Conservation (phyloP, 495 filamentous ascomycete genomes). For the Cercophora samala region DNA sequence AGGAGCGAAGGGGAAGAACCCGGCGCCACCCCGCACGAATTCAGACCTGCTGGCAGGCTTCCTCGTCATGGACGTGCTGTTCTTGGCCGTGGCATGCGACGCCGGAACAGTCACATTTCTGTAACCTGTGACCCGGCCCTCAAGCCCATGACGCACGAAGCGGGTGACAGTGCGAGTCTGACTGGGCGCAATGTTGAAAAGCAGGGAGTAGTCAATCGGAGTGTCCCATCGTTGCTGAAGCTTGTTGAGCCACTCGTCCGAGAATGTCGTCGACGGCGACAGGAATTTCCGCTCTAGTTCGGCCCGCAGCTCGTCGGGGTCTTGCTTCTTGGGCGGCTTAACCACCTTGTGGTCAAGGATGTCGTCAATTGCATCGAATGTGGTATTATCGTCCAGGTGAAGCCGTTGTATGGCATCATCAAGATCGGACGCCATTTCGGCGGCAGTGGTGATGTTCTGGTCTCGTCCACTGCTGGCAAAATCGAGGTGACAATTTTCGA, state of each 20-base stretch:
- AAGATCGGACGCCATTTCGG: conserved; percentile 41
- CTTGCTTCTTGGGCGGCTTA: conserved; percentile 55
- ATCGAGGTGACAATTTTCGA: neutral
- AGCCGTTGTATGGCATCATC: conserved; percentile 41
- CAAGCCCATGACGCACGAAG: conserved; percentile 86
- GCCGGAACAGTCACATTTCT: conserved; percentile 92
- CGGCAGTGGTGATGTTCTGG: neutral
- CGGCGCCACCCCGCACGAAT: conserved; percentile 91
- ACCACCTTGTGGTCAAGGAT: conserved; percentile 53
- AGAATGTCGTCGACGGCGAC: conserved; percentile 72
- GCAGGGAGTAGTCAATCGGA: conserved; percentile 66
- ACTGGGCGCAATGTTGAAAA: conserved; percentile 84
- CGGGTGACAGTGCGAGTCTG: conserved; percentile 90
- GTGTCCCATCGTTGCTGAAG: conserved; percentile 90
- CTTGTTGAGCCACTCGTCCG: conserved; percentile 76
- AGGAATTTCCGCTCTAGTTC: conserved; percentile 76
- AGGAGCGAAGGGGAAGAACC: conserved; percentile 93
- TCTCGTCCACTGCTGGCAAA: neutral
- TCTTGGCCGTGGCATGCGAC: conserved; percentile 87
- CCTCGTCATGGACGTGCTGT: conserved; percentile 84
- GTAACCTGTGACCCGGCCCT: conserved; percentile 91
- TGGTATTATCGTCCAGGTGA: conserved; percentile 30
- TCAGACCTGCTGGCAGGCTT: conserved; percentile 86
- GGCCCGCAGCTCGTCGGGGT: conserved; percentile 57
- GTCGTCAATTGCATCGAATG: conserved; percentile 51